These are phyloP conservation scores for Dioscorea alata DNA, from an alignment of 106 monocot species.

Conservation along the genomic window DNA sequence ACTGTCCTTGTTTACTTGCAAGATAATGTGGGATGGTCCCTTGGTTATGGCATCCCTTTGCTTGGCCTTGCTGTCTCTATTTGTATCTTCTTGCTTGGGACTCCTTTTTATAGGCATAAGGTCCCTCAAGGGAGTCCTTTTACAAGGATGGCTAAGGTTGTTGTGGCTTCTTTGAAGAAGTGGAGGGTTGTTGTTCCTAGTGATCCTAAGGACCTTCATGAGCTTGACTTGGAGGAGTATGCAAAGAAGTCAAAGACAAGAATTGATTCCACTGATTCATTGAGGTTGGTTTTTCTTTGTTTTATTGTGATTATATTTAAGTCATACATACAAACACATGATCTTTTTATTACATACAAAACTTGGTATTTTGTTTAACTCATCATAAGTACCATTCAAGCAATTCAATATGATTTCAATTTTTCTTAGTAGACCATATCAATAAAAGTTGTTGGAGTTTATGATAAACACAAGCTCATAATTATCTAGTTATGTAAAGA, in stretches of 20 bases:
- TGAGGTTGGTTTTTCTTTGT: conserved; percentile 15
- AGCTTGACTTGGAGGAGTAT: conserved; percentile 22
- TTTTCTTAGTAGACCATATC: no score
- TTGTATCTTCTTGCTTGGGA: conserved; percentile 35
- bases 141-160: conserved; percentile 36
- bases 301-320: neutral
- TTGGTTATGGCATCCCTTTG: conserved; percentile 49
- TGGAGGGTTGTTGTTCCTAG: conserved; percentile 16
- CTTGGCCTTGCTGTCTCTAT: conserved; percentile 33
- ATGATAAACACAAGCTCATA: no score
- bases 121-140: conserved; percentile 44
- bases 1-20: conserved; percentile 54
- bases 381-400: no score
- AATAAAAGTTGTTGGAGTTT: no score
- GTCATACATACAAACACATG: neutral
- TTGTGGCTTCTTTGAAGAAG: conserved; percentile 33
- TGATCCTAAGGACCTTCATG: conserved; percentile 40
- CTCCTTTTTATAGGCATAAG: conserved; percentile 49
- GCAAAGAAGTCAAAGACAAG: conserved; percentile 12
- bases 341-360: neutral
- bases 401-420: neutral
- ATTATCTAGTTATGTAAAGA: no score
- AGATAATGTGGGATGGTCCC: conserved; percentile 41
- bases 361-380: no score
- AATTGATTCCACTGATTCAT: conserved; percentile 19